Base-by-base conservation (phyloP, 2,329 filamentous ascomycete genomes). In the Xylariaceae sp. region DNA sequence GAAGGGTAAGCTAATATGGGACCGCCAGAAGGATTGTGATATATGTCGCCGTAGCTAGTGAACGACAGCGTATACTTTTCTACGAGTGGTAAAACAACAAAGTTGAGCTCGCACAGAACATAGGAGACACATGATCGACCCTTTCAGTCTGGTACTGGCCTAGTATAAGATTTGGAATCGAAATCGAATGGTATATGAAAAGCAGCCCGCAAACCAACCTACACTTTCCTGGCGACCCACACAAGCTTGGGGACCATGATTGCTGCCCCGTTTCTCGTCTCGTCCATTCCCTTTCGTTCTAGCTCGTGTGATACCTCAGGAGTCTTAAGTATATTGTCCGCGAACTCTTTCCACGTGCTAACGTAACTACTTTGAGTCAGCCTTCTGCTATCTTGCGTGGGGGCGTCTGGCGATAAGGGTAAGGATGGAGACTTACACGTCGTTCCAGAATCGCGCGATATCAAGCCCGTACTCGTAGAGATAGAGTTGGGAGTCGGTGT, bases 401-500 rank as follows among this genome's bases (percentile, higher is more conserved):
- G 20, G 42, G 19, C 42, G 6, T n/a, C 14, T 44, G 16, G 3
- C 14, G 42, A 19, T 14, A 18, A 6, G 18, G 19, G 18, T n/a
- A 20, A 29, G 26, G 5, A 29, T 29, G 26, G 26, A 29, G 26
- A 48, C 51, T 52, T 56, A 59, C 59, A 59, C 2, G 20, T 61
- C 52, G 26, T 37, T 61, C 56, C 59, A 59, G 32, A 56, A 20
- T 7, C 56, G 46, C 29, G 59, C 52, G 7, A 32, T 56, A 2
- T 40, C 47, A 2, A 61, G 40, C 0, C 51, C 48, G 18, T 56
- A 51, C 20, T 56, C 44, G 20, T 54, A 61, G 2, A 40, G 54
- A 40, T 61, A 50, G 2, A 59, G 29, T 12, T 12, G 12, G 4
- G 43, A 37, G 10, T 21, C 40, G 6, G 40, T 42, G 19, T 52